Conservation (phyloP, 768 basidiomycete genomes). For the Mycena vitilis region DNA sequence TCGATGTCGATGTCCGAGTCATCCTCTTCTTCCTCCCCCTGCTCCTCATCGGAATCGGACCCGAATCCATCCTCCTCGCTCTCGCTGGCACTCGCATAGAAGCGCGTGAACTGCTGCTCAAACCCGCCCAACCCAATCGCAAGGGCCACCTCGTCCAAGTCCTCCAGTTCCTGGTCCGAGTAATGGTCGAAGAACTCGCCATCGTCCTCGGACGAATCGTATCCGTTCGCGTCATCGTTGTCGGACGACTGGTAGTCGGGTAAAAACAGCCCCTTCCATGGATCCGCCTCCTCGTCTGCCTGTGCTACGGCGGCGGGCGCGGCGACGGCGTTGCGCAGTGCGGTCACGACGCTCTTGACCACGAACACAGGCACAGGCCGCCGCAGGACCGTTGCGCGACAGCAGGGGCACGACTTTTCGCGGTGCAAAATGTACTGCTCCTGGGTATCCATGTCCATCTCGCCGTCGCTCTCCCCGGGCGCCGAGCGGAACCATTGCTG, state of each 20-base stretch:
- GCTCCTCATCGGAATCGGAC: constrained; percentile 13
- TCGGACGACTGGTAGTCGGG: constrained; percentile 53
- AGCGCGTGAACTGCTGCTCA: constrained; percentile 14
- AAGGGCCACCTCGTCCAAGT: constrained; percentile 44
- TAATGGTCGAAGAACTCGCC: constrained; percentile 48
- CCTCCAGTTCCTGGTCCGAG: constrained; percentile 49
- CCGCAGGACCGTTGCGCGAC: constrained; percentile 65
- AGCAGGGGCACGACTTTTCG: constrained; percentile 79
- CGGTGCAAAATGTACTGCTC: constrained; percentile 65
- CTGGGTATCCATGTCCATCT: constrained; percentile 50
- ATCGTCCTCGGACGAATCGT: constrained; percentile 49
- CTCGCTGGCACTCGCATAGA: constrained; percentile 31
- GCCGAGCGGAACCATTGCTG: constrained; percentile 84
- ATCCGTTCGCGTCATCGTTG: constrained; percentile 46
- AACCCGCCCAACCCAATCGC: constrained; percentile 22
- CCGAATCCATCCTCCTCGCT: constrained; percentile 32
- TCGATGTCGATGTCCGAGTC: constrained; percentile 42
- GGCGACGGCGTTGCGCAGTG: constrained; percentile 46
- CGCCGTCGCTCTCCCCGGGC: constrained; percentile 58
- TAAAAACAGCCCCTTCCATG: constrained; percentile 79
- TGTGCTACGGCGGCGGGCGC: constrained; percentile 43
- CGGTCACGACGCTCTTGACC: constrained; percentile 67
- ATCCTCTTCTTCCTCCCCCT: constrained; percentile 28
- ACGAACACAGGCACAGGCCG: constrained; percentile 78
- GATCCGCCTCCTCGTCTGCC: constrained; percentile 60